These are phyloP conservation scores for Cercophora newfieldiana DNA, from an alignment of 495 filamentous ascomycete species.

Conservation along the genomic window DNA sequence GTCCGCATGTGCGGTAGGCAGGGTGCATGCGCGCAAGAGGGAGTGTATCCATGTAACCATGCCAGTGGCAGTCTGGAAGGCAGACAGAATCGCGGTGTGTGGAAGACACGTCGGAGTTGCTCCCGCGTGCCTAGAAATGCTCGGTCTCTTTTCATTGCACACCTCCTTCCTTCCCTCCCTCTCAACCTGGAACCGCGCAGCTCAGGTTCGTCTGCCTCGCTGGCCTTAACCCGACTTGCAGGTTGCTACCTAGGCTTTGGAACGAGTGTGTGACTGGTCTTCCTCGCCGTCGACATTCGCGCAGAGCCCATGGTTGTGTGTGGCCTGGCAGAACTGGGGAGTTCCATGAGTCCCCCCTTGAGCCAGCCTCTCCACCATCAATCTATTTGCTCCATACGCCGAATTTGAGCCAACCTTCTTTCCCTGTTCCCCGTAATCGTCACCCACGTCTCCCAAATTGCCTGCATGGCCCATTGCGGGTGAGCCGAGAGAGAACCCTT, in stretches of 20 bases:
- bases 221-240: neutral
- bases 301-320: neutral
- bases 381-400: slow-evolving; percentile 33
- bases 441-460: slow-evolving; percentile 28
- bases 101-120: neutral
- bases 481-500: slow-evolving; percentile 17
- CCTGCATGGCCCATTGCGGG: slow-evolving; percentile 30
- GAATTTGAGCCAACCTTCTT: slow-evolving; percentile 29
- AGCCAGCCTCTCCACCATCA: slow-evolving; percentile 31
- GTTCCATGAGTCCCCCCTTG: slow-evolving; percentile 21
- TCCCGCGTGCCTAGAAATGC: neutral
- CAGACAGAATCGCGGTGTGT: neutral
- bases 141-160: slow-evolving; percentile 3
- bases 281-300: neutral
- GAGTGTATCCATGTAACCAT: neutral
- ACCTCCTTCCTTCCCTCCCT: neutral
- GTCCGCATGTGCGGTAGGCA: slow-evolving; percentile 7
- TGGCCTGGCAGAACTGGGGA: slow-evolving; percentile 4
- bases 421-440: slow-evolving; percentile 26
- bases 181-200: neutral
- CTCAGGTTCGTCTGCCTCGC: slow-evolving; percentile 1
- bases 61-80: neutral
- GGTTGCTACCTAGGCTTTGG: neutral
- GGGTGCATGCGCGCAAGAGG: slow-evolving; percentile 13
- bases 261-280: neutral